Percentiles rank a stretch among this genome's conserved stretches.
phyloP scores from a whole-genome alignment of 2,329 filamentous ascomycete genomes.

The Alternaria ethzedia region DNA sequence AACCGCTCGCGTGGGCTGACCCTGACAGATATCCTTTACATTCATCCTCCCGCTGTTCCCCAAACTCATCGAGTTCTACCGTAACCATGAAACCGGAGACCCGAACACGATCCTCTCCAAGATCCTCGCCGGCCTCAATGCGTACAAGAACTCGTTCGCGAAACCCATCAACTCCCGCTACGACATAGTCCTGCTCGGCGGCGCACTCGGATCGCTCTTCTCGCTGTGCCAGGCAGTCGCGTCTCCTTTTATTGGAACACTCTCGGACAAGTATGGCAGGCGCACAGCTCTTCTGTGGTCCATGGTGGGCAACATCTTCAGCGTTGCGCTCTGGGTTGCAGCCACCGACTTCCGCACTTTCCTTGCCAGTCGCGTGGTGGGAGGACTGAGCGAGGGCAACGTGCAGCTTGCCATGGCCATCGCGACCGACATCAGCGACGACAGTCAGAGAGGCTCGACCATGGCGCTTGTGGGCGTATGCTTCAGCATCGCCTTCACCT shows the following conservation, averaged over 20 bases:
- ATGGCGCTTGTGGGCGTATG: slow-evolving; percentile 97
- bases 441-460: slow-evolving; percentile 81
- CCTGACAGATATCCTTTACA: slow-evolving; percentile 88
- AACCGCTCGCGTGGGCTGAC: slow-evolving; percentile 15
- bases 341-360: slow-evolving; percentile 96
- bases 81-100: slow-evolving; percentile 73
- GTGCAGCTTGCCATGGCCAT: slow-evolving; percentile 96
- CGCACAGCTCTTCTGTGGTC: slow-evolving; percentile 85
- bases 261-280: slow-evolving; percentile 89
- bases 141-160: slow-evolving; percentile 93
- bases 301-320: slow-evolving; percentile 92
- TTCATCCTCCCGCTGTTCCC: slow-evolving; percentile 98
- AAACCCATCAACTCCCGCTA: slow-evolving; percentile 94
- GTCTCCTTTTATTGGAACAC: slow-evolving; percentile 84
- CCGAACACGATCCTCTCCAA: slow-evolving; percentile 73
- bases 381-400: slow-evolving; percentile 94
- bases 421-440: slow-evolving; percentile 92
- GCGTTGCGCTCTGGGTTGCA: slow-evolving; percentile 90
- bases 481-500: slow-evolving; percentile 97
- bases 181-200: slow-evolving; percentile 94
- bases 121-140: slow-evolving; percentile 82
- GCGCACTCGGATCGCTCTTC: slow-evolving; percentile 92
- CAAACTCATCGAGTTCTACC: slow-evolving; percentile 94
- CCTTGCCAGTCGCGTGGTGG: slow-evolving; percentile 88
- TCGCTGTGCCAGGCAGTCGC: slow-evolving; percentile 90